phyloP scores from a whole-genome alignment of 148 eudicot species.

The Agrostemma githago region DNA sequence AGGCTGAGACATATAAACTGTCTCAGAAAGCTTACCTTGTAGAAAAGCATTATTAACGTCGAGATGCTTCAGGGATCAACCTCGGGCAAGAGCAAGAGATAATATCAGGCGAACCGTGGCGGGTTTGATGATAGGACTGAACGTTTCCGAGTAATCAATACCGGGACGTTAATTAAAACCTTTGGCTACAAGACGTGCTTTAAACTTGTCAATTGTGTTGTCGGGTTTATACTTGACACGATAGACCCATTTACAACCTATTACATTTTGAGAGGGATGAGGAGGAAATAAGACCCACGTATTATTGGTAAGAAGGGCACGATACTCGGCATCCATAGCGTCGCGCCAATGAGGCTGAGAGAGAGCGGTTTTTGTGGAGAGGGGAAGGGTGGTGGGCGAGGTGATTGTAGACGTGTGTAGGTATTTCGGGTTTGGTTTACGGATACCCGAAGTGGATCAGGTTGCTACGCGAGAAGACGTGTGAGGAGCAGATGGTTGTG shows the following conservation, averaged over 20 bases:
- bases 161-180: no score
- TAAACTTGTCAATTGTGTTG: not conserved
- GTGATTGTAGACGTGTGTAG: no score
- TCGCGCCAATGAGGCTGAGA: no score
- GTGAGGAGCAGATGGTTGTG: no score
- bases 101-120: not conserved
- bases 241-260: constrained; percentile 2
- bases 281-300: no score
- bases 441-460: no score
- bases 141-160: not conserved
- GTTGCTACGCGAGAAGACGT: no score
- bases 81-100: not conserved
- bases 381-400: no score
- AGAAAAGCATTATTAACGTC: constrained; percentile 1
- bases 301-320: no score
- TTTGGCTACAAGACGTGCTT: not conserved
- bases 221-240: not conserved
- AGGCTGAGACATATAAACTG: not conserved
- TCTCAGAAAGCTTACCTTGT: not conserved
- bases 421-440: no score
- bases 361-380: no score
- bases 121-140: not conserved
- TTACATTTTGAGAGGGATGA: not conserved
- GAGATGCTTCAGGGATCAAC: not conserved
- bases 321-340: no score